Evolutionary conservation across 1,284 basidiomycete species (phyloP).

Genomic region (Cryptococcus jaspeensis): DNA sequence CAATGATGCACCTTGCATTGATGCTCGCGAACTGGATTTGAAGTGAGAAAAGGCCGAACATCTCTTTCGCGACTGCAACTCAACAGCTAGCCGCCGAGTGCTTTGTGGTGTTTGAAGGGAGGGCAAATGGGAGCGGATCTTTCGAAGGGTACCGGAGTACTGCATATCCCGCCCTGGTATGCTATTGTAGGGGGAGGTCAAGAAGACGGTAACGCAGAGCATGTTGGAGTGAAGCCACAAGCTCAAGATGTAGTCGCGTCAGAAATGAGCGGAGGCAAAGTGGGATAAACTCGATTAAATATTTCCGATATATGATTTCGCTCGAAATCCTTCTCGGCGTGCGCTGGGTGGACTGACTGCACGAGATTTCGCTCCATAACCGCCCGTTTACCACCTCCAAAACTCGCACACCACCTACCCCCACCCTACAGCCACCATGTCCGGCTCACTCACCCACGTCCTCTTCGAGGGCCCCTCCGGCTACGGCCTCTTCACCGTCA

Average conservation of each 20-base stretch:
- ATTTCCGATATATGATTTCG: neutral
- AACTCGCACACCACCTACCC: neutral
- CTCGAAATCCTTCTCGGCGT: neutral
- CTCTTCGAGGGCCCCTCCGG: conserved; percentile 95
- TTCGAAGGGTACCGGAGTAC: no score
- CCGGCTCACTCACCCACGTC: conserved; percentile 66
- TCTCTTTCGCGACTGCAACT: no score
- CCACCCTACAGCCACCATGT: conserved; percentile 35
- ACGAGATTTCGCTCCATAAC: neutral
- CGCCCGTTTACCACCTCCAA: neutral
- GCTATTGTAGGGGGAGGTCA: no score
- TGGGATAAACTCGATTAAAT: neutral
- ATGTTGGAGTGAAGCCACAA: no score
- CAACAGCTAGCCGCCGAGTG: no score
- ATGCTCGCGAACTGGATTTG: no score
- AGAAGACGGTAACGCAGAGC: no score
- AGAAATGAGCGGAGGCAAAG: neutral
- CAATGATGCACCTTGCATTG: no score
- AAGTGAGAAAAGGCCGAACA: no score
- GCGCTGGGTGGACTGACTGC: neutral
- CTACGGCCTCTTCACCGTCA: conserved; percentile 89
- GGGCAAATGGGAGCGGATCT: no score
- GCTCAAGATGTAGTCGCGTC: neutral
- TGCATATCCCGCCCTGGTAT: no score
- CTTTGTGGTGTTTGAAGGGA: no score